Evolutionary conservation across 208 protist species (phyloP), one percentile per base, ranked within the genome.

Genomic region (Leishmania aethiopica): DNA sequence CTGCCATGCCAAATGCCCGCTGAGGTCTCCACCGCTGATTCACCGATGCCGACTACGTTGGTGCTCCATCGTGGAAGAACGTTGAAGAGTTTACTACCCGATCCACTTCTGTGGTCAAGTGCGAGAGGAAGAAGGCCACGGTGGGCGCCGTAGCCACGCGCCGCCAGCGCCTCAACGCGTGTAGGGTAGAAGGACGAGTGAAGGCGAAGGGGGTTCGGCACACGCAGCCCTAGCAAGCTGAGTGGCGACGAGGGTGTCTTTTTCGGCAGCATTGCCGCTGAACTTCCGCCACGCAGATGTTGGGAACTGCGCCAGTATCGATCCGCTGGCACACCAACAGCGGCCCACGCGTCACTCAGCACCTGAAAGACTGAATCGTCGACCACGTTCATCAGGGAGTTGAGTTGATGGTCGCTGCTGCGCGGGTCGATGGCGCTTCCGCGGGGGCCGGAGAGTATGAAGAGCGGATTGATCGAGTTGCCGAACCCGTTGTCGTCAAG

Each of bases 41-140:
- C 53, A 57, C 32, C 66, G 25, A 70, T 47, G 74, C 17, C 53
- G 13, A 70, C 40, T 37, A 42, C 76, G 42, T 45, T 66, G 8
- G 17, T 57, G 6, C 72, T 79, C 73, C 79, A 82, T 11, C 85
- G 73, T 8, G 81, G 69, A 32, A 97, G 77, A 11, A 93, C 88
- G 83, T 89, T 96, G 73, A 94, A 97, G 35, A 92, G 53, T 75
- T 97, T 97, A 71, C 89, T 91, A 32, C 90, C 90, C 45, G 82
- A 86, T 25, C 91, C 90, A 64, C 78, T 83, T 32, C 69, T 83
- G 25, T 78, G 75, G 66, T 97, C 94, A 3, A 89, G 79, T 4
- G 88, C 92, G 60, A 95, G 71, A 19, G 94, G 84, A 53, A 94
- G 19, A 3, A 84, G 75, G 28, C 88, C 87, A 49, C 77, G 77